phyloP scores from a whole-genome alignment of 805 yeast species.

The Teunomyces panamensis region DNA sequence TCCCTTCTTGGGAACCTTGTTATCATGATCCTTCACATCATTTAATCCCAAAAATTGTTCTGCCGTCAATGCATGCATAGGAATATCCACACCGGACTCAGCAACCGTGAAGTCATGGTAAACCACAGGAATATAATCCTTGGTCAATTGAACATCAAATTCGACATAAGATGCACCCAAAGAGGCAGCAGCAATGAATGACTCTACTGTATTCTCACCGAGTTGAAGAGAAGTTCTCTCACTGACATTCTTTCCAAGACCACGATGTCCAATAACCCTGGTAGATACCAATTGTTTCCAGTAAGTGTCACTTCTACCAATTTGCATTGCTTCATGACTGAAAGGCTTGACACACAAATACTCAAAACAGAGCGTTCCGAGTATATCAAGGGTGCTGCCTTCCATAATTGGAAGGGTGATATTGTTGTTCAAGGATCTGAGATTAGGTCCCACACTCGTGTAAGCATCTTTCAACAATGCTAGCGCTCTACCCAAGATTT shows the following conservation, averaged over 20 bases:
- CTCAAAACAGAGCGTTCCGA: slow-evolving; percentile 79
- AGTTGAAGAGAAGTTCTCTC: slow-evolving; percentile 76
- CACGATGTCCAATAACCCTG: slow-evolving; percentile 93
- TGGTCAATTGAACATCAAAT: slow-evolving; percentile 93
- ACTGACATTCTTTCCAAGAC: slow-evolving; percentile 82
- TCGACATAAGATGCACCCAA: slow-evolving; percentile 96
- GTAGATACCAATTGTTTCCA: slow-evolving; percentile 90
- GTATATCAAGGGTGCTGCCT: slow-evolving; percentile 61
- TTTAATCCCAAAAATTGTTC: slow-evolving; percentile 78
- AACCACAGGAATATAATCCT: slow-evolving; percentile 86
- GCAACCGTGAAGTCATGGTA: slow-evolving; percentile 94
- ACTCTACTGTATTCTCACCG: slow-evolving; percentile 94
- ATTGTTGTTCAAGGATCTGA: slow-evolving; percentile 62
- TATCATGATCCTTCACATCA: slow-evolving; percentile 15
- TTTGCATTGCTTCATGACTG: slow-evolving; percentile 60
- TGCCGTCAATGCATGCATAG: slow-evolving; percentile 87
- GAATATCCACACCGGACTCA: slow-evolving; percentile 93
- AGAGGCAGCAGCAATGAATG: slow-evolving; percentile 94
- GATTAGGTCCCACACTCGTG: slow-evolving; percentile 64
- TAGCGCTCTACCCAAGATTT: slow-evolving; percentile 78
- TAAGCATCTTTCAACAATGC: slow-evolving; percentile 62
- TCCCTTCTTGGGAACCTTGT: slow-evolving; percentile 3
- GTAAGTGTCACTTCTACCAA: slow-evolving; percentile 72
- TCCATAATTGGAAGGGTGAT: slow-evolving; percentile 77
- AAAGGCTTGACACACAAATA: slow-evolving; percentile 71